Base-by-base conservation (phyloP, 2,329 filamentous ascomycete species). In the Endoconidiophora laricicola region DNA sequence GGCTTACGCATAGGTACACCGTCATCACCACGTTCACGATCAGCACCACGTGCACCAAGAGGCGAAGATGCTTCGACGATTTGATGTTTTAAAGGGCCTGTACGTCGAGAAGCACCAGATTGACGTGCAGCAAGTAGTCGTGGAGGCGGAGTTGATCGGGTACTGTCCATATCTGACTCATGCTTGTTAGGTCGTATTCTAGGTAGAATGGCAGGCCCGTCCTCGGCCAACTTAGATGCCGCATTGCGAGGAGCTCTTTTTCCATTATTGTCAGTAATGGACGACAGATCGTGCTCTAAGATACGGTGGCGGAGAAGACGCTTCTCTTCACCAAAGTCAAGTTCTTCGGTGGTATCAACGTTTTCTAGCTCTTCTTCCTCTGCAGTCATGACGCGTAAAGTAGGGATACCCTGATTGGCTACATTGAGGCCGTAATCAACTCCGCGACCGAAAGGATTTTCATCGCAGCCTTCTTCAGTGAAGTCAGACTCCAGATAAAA, bases 401-500 rank as follows among this genome's bases (percentile, higher is more conserved):
- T 63, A 3, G 86, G 83, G 3, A 88, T 75, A 55, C 78, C 78
- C 60, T 82, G 78, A 54, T 81, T 82, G 40, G 76, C 75, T 1
- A 81, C 74, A 54, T 77, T 73, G 1, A 76, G 66, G 6, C 70
- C 73, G 55, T 82, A 82, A 59, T 81, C 78, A 2, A 82, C 75
- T 10, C 78, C 79, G 9, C 70, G 62, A 0, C 91, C 91, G 58
- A 95, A 98, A 0, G 91, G 91, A 59, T 98, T 98, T 57, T 85
- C 81, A 44, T 86, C 74, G 42, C 86, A 90, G 50, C 85, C 86
- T 59, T 94, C 85, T 57, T 83, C 79, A 0, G 85, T 85, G 57
- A 95, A 96, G 62, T 95, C 86, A 24, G 88, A 94, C 63, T 98
- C 91, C 16, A 98, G 74, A 61, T 98, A 96, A 71, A 91, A 95